These are phyloP conservation scores for Drechslerella dactyloides DNA, from an alignment of 2,329 filamentous ascomycete species.

Conservation along the genomic window DNA sequence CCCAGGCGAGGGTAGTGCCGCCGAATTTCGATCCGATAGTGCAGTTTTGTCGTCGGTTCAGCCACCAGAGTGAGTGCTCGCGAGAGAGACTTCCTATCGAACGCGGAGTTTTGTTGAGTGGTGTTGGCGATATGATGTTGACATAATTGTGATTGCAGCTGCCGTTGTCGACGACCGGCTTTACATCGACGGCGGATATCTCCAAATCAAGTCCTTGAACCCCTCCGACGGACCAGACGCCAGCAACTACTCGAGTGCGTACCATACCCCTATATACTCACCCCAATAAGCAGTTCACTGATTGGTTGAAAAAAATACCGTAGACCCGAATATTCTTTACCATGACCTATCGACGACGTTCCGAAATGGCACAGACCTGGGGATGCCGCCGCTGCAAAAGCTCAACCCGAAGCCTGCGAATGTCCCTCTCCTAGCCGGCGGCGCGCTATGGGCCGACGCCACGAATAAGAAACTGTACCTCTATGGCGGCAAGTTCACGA, in stretches of 20 bases:
- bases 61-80: neutral
- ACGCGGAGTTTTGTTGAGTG: too few relatives aligned
- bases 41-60: neutral
- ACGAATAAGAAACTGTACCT: conserved; percentile 70
- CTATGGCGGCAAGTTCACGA: conserved; percentile 66
- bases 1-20: neutral
- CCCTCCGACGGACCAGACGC: conserved; percentile 57
- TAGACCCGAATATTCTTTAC: conserved; percentile 66
- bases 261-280: too few relatives aligned
- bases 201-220: conserved; percentile 57
- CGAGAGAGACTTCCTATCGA: too few relatives aligned
- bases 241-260: conserved; percentile 66
- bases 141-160: conserved; percentile 53
- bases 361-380: conserved; percentile 56
- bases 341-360: conserved; percentile 62
- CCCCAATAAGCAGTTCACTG: too few relatives aligned
- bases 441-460: conserved; percentile 60
- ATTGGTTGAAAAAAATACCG: neutral
- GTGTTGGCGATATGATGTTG: neutral
- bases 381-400: conserved; percentile 65
- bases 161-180: conserved; percentile 67
- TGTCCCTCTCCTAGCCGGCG: neutral
- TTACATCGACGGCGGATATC: conserved; percentile 68
- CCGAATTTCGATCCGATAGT: neutral
- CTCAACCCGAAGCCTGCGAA: conserved; percentile 63